Conservation (phyloP, 371 early-diverging fungal genomes). For the Rhizomucor pusillus region DNA sequence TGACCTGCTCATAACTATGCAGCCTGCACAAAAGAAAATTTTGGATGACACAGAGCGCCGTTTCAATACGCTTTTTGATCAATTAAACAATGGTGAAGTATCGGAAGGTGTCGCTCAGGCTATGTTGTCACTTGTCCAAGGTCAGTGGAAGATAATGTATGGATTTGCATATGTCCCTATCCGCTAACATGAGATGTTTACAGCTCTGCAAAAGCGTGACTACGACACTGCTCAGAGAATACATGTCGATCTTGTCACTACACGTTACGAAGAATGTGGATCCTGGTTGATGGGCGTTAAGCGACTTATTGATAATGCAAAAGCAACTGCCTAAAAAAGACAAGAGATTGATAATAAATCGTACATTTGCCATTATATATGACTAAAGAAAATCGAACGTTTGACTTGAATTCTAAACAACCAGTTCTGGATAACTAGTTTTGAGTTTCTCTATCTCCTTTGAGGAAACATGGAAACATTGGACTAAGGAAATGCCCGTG, state of each 20-base stretch:
- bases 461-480: no score
- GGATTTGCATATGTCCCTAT: background rate
- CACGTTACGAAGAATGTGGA: conserved; percentile 23
- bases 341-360: no score
- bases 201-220: conserved; percentile 20
- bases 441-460: no score
- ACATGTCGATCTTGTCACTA: conserved; percentile 22
- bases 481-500: no score
- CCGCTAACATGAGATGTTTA: background rate
- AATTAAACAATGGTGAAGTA: conserved; percentile 71
- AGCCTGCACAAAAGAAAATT: conserved; percentile 68
- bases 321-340: conserved; percentile 11
- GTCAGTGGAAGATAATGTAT: conserved; percentile 17
- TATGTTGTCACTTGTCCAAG: conserved; percentile 58
- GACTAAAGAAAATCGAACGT: no score
- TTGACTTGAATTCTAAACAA: no score
- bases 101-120: conserved; percentile 50
- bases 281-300: conserved; percentile 24
- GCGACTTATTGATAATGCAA: conserved; percentile 18
- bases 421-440: no score
- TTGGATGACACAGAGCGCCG: conserved; percentile 77
- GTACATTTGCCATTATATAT: no score
- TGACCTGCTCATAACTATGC: background rate
- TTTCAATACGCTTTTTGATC: conserved; percentile 68
- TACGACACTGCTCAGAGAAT: conserved; percentile 17